Base-by-base conservation (phyloP, 805 yeast genomes). In the Nakazawaea ambrosiae region DNA sequence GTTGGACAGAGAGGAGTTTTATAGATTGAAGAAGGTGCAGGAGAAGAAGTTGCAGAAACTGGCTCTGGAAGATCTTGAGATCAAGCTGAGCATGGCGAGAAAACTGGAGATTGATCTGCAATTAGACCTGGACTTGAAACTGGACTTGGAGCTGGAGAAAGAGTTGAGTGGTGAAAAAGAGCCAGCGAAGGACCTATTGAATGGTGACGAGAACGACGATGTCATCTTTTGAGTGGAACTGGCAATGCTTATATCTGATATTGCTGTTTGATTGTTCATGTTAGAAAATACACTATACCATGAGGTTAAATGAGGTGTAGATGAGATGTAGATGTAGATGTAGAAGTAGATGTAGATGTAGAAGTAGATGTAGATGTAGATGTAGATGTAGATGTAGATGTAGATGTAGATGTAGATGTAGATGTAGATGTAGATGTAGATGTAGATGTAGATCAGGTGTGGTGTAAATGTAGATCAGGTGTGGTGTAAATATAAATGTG, bases 1-100 rank as follows among this genome's bases (percentile, higher is more conserved):
- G 65, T 73, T 92, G 59, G 97, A 92, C 59, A 83, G 98, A 73
- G 98, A 90, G 65, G 98, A 90, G 64, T 90, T 90, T 57, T 92
- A 89, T 66, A 73, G 98, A 53, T 75, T 90, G 66, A 92, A 92
- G 70, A 90, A 90, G 63, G 96, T 90, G 37, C 96, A 88, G 61
- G 95, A 85, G 55, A 87, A 86, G 79, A 88, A 88, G 61, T 95
- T 87, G 62, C 72, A 76, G 41, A 90, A 84, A 37, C 73, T 70
- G 16, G 88, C 85, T 3, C 73, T 69, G 17, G 68, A 70, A 19
- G 92, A 81, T 45, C 70, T 68, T 16, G 83, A 74, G 46, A 69
- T 45, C 49, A 49, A 42, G 55, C 46, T 8, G 49, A 57, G 40
- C 53, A 51, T 42, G 57, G 52, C 27, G 14, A 51, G 16, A 7